phyloP scores from a whole-genome alignment of 345 rosid genomes.

The Acer negundo region DNA sequence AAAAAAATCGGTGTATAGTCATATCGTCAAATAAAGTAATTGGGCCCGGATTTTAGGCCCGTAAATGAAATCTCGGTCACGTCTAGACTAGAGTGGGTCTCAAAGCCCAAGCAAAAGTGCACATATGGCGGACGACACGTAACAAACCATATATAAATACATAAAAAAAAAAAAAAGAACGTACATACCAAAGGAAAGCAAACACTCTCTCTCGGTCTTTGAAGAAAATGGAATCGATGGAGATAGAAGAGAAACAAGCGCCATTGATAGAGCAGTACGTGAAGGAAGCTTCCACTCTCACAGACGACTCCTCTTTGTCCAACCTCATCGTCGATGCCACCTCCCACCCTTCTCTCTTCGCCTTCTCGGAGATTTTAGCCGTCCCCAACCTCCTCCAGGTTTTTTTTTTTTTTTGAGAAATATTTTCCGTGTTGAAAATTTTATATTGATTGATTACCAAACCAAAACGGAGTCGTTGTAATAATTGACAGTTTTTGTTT shows the following conservation, averaged over 20 bases:
- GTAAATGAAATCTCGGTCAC: too few relatives aligned
- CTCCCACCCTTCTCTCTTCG: conserved; percentile 83
- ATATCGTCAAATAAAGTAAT: too few relatives aligned
- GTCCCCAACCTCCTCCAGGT: conserved; percentile 59
- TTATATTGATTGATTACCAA: neutral
- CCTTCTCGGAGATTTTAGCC: conserved; percentile 90
- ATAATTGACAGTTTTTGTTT: conserved; percentile 2
- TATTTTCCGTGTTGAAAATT: neutral
- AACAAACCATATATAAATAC: too few relatives aligned
- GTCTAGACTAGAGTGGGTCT: too few relatives aligned
- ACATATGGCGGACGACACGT: neutral
- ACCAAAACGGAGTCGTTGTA: neutral
- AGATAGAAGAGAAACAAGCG: conserved; percentile 46
- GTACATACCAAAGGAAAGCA: neutral
- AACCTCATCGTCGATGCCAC: conserved; percentile 66
- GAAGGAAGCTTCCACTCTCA: conserved; percentile 33
- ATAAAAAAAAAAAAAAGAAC: neutral
- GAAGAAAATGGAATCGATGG: conserved; percentile 24
- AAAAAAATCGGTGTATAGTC: too few relatives aligned
- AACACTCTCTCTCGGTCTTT: neutral
- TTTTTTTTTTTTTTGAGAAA: neutral
- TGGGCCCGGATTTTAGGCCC: too few relatives aligned
- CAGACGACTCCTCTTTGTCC: conserved; percentile 8
- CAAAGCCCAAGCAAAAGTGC: too few relatives aligned
- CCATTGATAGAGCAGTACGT: conserved; percentile 38